These are phyloP conservation scores for Naganishia friedmannii DNA, from an alignment of 768 basidiomycete species.

Conservation along the genomic window DNA sequence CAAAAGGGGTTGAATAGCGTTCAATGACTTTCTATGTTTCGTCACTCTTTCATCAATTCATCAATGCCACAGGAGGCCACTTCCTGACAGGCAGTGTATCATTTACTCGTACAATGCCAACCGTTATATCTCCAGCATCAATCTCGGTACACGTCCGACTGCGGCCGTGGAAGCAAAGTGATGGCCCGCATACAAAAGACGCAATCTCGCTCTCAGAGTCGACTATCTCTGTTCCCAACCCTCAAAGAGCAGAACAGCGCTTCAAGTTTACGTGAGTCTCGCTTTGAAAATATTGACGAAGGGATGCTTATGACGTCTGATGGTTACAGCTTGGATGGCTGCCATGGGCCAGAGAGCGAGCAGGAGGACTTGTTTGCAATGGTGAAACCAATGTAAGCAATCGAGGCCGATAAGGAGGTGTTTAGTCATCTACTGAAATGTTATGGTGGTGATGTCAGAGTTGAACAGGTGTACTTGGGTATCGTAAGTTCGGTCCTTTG, in stretches of 20 bases:
- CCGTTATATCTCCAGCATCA: background rate
- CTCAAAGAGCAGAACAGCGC: conserved; percentile 65
- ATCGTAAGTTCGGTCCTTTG: conserved; percentile 48
- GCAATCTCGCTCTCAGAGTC: conserved; percentile 14
- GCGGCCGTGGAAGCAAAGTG: conserved; percentile 11
- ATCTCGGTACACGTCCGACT: conserved; percentile 29
- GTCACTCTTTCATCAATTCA: too few species aligned
- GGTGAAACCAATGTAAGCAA: conserved; percentile 61
- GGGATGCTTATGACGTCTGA: background rate
- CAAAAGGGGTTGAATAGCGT: too few species aligned
- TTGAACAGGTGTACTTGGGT: conserved; percentile 74
- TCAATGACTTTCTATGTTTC: too few species aligned
- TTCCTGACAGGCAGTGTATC: too few species aligned
- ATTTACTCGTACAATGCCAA: background rate
- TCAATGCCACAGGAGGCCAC: too few species aligned
- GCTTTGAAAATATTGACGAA: background rate
- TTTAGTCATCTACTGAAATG: background rate
- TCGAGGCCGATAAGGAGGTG: background rate
- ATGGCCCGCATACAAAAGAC: conserved; percentile 20
- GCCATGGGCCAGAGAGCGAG: conserved; percentile 66
- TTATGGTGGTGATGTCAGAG: conserved; percentile 28
- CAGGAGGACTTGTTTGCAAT: conserved; percentile 75
- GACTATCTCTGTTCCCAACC: conserved; percentile 64
- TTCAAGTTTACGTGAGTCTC: conserved; percentile 70
- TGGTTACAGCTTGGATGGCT: conserved; percentile 64